These are phyloP conservation scores for Penicillium herquei DNA, from an alignment of 495 filamentous ascomycete genomes.

Conservation along the genomic window DNA sequence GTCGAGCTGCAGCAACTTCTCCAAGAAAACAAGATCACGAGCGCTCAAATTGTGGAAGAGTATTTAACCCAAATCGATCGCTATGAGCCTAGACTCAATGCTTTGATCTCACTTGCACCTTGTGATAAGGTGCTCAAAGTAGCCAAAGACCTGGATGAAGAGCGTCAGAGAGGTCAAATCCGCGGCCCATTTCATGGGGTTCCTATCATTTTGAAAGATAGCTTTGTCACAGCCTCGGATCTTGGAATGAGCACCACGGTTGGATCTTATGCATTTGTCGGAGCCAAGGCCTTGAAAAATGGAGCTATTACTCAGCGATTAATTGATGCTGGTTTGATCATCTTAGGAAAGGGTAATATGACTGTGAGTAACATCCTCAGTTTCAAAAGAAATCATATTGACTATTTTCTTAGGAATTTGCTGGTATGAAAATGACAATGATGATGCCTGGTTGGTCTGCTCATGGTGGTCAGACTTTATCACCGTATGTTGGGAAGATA, in stretches of 20 bases:
- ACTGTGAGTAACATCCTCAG: conserved; percentile 29
- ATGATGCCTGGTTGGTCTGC: conserved; percentile 45
- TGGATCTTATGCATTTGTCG: conserved; percentile 35
- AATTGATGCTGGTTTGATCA: conserved; percentile 36
- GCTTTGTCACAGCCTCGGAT: conserved; percentile 13
- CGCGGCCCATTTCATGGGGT: conserved; percentile 42
- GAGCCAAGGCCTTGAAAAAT: conserved; percentile 31
- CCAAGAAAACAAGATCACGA: conserved; percentile 34
- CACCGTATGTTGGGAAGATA: conserved; percentile 36
- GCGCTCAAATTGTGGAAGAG: conserved; percentile 42
- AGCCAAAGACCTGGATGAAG: conserved; percentile 28
- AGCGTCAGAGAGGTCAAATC: conserved; percentile 27
- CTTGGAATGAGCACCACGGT: conserved; percentile 29
- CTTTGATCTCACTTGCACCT: conserved; percentile 35
- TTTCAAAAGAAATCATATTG: conserved; percentile 13
- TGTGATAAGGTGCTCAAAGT: conserved; percentile 26
- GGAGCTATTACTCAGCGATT: conserved; percentile 32
- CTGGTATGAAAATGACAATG: conserved; percentile 28
- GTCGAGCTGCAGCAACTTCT: conserved; percentile 43
- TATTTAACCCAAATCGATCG: conserved; percentile 49
- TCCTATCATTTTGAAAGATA: conserved; percentile 38
- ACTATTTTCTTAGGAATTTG: conserved; percentile 23
- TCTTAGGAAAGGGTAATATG: conserved; percentile 45
- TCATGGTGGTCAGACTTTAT: conserved; percentile 39
- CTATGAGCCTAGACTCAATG: conserved; percentile 37